phyloP scores from a whole-genome alignment of 164 flowering plant species.

The Dillenia suffruticosa region DNA sequence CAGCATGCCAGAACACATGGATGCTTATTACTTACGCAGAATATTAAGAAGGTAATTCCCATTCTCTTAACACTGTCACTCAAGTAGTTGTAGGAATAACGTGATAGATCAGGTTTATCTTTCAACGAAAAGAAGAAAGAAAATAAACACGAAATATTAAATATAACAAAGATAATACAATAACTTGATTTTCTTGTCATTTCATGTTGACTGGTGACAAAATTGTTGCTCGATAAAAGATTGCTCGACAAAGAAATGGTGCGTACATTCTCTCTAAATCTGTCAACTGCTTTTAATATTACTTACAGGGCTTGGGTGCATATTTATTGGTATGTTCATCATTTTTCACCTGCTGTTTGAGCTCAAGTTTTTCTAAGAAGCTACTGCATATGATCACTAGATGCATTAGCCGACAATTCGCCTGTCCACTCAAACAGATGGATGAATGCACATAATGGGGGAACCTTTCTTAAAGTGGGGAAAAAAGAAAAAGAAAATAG shows the following conservation, averaged over 20 bases:
- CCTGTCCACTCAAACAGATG: no score
- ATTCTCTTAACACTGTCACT: background rate
- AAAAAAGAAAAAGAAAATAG: no score
- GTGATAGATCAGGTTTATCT: no score
- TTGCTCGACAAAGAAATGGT: conserved; percentile 86
- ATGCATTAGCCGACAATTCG: no score
- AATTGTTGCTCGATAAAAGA: conserved; percentile 35
- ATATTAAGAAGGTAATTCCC: conserved; percentile 64
- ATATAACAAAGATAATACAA: background rate
- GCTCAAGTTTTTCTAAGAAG: no score
- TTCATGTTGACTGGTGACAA: conserved; percentile 17
- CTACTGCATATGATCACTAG: no score
- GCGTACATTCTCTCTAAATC: conserved; percentile 20
- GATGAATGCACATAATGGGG: no score
- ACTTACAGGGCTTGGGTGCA: background rate
- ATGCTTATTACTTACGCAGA: conserved; percentile 83
- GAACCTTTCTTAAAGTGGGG: no score
- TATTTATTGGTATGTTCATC: background rate
- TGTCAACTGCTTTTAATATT: conserved; percentile 3
- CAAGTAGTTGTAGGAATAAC: no score
- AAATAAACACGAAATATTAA: no score
- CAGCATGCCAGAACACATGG: conserved; percentile 83
- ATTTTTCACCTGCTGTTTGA: no score
- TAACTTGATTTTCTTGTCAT: conserved; percentile 17
- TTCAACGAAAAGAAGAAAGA: no score